Percentiles rank a stretch among this genome's conserved stretches.
Conservation (phyloP, 345 rosid species). For the Physaria fendleri region DNA sequence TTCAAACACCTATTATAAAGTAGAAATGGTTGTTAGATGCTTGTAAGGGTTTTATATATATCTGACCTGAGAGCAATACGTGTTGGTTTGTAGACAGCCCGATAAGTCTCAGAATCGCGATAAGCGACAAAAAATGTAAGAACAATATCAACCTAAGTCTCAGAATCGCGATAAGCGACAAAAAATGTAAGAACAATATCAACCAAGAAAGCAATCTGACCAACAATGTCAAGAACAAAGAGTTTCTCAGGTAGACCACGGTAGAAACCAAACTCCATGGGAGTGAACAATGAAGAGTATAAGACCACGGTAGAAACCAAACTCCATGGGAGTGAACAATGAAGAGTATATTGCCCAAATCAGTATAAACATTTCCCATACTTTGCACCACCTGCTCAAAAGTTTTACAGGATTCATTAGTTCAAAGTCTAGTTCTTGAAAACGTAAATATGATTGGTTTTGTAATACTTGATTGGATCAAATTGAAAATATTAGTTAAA, state of each 20-base stretch:
- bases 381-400: slow-evolving; percentile 50
- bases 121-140: slow-evolving; percentile 65
- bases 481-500: background rate
- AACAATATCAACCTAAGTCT: slow-evolving; percentile 57
- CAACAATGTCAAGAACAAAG: slow-evolving; percentile 61
- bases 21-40: background rate
- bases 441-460: background rate
- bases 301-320: slow-evolving; percentile 83
- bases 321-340: slow-evolving; percentile 87
- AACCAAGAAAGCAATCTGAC: slow-evolving; percentile 68
- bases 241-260: slow-evolving; percentile 67
- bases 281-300: slow-evolving; percentile 78
- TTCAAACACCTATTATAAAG: background rate
- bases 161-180: slow-evolving; percentile 54
- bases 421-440: background rate
- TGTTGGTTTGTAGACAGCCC: slow-evolving; percentile 43
- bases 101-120: slow-evolving; percentile 54
- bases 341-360: slow-evolving; percentile 81
- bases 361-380: slow-evolving; percentile 63
- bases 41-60: background rate
- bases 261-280: slow-evolving; percentile 86
- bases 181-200: slow-evolving; percentile 70
- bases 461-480: background rate
- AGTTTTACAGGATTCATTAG: background rate
- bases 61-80: slow-evolving; percentile 58